phyloP scores from a whole-genome alignment of 2,329 filamentous ascomycete genomes.

The Aspergillus udagawae region DNA sequence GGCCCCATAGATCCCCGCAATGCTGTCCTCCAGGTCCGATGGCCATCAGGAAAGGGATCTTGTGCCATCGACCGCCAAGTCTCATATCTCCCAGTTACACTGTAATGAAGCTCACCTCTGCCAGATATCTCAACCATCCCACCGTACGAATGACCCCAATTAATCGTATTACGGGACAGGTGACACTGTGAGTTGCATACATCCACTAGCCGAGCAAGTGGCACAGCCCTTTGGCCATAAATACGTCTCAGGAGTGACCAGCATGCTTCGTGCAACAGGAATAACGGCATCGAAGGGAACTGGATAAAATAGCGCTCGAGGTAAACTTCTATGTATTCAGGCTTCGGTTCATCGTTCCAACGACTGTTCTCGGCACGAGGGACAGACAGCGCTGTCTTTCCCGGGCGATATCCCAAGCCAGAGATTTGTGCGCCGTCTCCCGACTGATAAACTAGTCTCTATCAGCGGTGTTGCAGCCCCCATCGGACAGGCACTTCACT shows the following conservation, averaged over 20 bases:
- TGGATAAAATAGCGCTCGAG: fast-evolving
- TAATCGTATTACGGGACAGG: neutral
- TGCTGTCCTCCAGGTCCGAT: neutral
- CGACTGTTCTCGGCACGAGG: neutral
- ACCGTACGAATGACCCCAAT: neutral
- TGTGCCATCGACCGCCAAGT: neutral
- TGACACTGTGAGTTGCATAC: neutral
- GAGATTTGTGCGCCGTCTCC: neutral
- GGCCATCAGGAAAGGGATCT: neutral
- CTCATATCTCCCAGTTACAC: neutral
- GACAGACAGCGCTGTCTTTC: neutral
- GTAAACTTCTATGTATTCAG: neutral
- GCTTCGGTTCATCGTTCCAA: neutral
- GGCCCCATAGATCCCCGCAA: neutral
- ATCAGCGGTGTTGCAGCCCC: neutral
- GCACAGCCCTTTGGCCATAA: neutral
- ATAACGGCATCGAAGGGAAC: neutral
- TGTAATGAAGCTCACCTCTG: neutral
- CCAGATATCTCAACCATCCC: neutral
- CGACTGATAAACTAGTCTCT: neutral
- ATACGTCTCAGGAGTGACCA: neutral
- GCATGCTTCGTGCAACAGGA: neutral
- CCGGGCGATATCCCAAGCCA: neutral
- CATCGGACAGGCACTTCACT: neutral
- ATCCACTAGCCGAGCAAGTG: neutral